These are phyloP conservation scores for Ogataea glucozyma DNA, from an alignment of 805 yeast species.

Conservation along the genomic window DNA sequence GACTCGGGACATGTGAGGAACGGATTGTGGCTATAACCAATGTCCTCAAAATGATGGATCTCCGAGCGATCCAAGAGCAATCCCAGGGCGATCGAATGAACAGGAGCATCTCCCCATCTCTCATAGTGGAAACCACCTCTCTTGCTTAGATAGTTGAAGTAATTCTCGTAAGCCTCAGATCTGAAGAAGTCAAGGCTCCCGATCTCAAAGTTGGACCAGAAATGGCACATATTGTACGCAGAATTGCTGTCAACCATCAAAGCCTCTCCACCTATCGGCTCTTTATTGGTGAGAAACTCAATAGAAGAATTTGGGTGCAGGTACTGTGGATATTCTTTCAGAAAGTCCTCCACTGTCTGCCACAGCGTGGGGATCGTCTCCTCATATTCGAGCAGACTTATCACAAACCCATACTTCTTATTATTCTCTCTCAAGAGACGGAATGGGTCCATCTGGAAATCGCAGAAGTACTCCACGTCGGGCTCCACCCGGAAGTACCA, in stretches of 20 bases:
- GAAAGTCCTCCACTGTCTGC: conserved; percentile 67
- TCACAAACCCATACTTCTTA: conserved; percentile 86
- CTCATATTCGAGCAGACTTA: conserved; percentile 76
- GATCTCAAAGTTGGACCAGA: conserved; percentile 86
- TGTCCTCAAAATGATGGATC: conserved; percentile 75
- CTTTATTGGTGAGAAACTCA: conserved; percentile 56
- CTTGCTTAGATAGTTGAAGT: conserved; percentile 62
- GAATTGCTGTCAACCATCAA: conserved; percentile 42
- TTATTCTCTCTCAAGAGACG: conserved; percentile 70
- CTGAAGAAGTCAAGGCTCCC: conserved; percentile 72
- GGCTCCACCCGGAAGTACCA: conserved; percentile 98
- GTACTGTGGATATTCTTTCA: conserved; percentile 56
- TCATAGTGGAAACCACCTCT: conserved; percentile 82
- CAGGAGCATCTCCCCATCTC: conserved; percentile 96
- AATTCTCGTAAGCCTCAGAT: conserved; percentile 58
- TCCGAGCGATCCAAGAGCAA: conserved; percentile 58
- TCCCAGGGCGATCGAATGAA: conserved; percentile 71
- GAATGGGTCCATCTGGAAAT: conserved; percentile 86
- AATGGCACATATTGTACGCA: conserved; percentile 79
- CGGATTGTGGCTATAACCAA: conserved; percentile 79
- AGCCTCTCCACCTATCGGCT: conserved; percentile 47
- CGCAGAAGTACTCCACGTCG: conserved; percentile 84
- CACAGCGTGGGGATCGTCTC: conserved; percentile 87
- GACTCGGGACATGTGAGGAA: conserved; percentile 63
- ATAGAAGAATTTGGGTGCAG: conserved; percentile 65